phyloP scores from a whole-genome alignment of 305 asterid genomes.

The Fraxinus floribunda region DNA sequence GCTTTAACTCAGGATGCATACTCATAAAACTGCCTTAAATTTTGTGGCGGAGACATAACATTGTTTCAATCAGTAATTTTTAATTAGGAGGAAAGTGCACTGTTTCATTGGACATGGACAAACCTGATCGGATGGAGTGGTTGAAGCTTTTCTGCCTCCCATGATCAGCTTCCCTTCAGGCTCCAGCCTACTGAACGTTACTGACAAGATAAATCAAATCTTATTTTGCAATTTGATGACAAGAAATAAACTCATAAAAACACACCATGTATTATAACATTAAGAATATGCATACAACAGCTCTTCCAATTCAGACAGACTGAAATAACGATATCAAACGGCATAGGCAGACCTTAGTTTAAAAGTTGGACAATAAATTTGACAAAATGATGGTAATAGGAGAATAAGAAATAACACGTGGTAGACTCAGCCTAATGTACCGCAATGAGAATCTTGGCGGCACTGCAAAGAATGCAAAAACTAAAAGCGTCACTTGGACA shows the following conservation, averaged over 20 bases:
- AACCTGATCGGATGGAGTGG: constrained; percentile 62
- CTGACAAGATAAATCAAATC: constrained; percentile 45
- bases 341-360: constrained; percentile 10
- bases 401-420: constrained; percentile 3
- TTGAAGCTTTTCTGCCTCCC: constrained; percentile 82
- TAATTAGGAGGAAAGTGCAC: neutral
- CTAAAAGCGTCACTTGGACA: neutral
- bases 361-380: constrained; percentile 8
- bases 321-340: neutral
- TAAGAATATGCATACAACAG: neutral
- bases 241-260: constrained; percentile 14
- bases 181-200: constrained; percentile 88
- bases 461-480: neutral
- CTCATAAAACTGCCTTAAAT: neutral
- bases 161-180: constrained; percentile 91
- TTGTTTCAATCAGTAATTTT: neutral
- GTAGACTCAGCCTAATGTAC: constrained; percentile 3
- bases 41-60: neutral
- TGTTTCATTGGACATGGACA: constrained; percentile 31
- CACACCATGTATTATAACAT: neutral
- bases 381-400: constrained; percentile 10
- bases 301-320: neutral
- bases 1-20: constrained; percentile 1
- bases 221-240: constrained; percentile 33
- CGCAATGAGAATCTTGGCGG: neutral